These are phyloP conservation scores for Citrus maxima DNA, from an alignment of 345 rosid genomes.

Conservation along the genomic window DNA sequence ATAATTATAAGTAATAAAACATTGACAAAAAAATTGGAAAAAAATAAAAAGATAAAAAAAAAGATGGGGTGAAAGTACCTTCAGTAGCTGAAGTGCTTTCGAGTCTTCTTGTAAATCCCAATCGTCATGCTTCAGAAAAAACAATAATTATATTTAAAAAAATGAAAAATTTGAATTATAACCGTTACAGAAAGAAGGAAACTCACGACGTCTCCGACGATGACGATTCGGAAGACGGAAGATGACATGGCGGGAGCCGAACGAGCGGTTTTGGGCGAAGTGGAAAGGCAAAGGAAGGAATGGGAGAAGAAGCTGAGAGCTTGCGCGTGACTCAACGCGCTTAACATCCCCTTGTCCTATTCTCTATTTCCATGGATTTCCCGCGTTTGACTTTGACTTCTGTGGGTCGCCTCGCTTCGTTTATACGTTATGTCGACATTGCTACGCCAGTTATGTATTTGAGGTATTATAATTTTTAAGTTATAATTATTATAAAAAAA, in stretches of 20 bases:
- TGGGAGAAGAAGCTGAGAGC: neutral
- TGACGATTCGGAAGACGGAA: slow-evolving; percentile 42
- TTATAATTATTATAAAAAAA: too few species aligned
- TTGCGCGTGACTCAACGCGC: slow-evolving; percentile 29
- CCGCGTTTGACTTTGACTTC: neutral
- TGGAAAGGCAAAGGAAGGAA: slow-evolving; percentile 11
- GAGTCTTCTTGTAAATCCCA: slow-evolving; percentile 76
- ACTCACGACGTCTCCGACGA: slow-evolving; percentile 65
- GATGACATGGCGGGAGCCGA: slow-evolving; percentile 37
- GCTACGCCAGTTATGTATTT: too few species aligned
- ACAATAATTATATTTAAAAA: neutral
- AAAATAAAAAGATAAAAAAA: neutral
- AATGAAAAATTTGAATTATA: neutral
- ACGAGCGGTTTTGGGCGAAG: slow-evolving; percentile 8
- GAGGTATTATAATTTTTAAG: too few species aligned
- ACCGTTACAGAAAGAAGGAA: neutral
- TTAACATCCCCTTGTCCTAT: neutral
- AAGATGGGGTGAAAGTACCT: slow-evolving; percentile 32
- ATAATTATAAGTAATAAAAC: neutral
- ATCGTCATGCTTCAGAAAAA: slow-evolving; percentile 56
- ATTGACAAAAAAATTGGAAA: neutral
- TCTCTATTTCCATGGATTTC: neutral
- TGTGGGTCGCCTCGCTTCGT: too few species aligned
- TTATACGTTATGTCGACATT: too few species aligned
- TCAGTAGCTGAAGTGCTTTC: slow-evolving; percentile 63